Evolutionary conservation across 1,139 yeast genomes (phyloP), one percentile per base, ranked within the genome.

Genomic region (Ashbya aceris): DNA sequence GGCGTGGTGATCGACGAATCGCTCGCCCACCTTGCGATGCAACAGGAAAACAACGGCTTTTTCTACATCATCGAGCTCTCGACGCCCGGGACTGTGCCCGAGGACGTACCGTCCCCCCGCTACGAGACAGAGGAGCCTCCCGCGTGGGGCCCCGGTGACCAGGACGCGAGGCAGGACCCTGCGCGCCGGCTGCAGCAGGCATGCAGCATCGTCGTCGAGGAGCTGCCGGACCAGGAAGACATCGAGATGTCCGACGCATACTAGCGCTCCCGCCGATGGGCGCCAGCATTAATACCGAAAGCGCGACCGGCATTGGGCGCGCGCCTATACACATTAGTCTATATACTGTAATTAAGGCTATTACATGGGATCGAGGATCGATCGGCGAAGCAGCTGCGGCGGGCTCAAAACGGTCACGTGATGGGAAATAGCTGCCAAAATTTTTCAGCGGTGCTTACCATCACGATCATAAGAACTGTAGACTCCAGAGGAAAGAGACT

Each of bases 1-100:
- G 45, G 45, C 27, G 41, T 42, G 33, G 27, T 42, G 2, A 35
- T 42, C 10, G 45, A 42, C 20, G 45, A 42, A 26, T 13, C 40
- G 29, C 39, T 35, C 14, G 43, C 37, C 8, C 35, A 42, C 27
- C 8, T 33, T 33, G 35, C 45, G 10, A 36, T 27, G 13, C 35
- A 36, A 27, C 39, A 36, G 14, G 29, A n/a, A 8, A 36, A 26
- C 34, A 36, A 12, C 17, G 39, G 39, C 11, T n/a, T 36, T 26
- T 36, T 27, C 39, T 36, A 36, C 33, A 36, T 36, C 10, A 27
- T 36, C 27, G 39, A 36, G 20, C 35, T 36, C 20, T 7, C 39
- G 27, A n/a, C 39, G 9, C 37, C 37, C 4, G 27, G 27, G 11
- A n/a, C 11, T 5, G 29, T 14, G n/a, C 29, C 4, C 13, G 29